Evolutionary conservation across 2,329 filamentous ascomycete species (phyloP).

Genomic region (Aspergillus sp.): DNA sequence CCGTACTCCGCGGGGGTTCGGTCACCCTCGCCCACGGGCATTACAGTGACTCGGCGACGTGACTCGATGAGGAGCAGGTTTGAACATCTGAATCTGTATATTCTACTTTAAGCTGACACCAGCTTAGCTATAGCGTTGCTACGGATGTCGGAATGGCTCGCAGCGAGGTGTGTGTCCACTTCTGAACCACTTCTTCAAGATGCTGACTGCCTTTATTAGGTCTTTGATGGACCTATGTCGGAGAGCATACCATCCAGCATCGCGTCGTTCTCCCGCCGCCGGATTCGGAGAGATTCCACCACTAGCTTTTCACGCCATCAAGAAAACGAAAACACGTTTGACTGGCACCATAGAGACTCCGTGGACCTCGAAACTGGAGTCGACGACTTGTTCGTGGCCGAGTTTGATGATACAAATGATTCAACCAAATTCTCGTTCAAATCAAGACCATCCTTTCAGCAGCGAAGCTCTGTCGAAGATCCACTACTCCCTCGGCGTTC

Average conservation of each 20-base stretch:
- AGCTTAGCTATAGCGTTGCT: slow-evolving; percentile 70
- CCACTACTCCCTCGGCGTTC: slow-evolving; percentile 73
- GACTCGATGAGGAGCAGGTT: slow-evolving; percentile 48
- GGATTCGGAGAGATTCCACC: slow-evolving; percentile 78
- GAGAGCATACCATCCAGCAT: slow-evolving; percentile 95
- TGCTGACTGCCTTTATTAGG: slow-evolving; percentile 43
- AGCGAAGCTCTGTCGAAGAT: slow-evolving; percentile 53
- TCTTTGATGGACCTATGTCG: slow-evolving; percentile 89
- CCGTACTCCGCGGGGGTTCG: slow-evolving; percentile 30
- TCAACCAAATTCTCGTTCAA: slow-evolving; percentile 37
- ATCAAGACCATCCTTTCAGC: slow-evolving; percentile 42
- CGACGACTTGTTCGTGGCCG: slow-evolving; percentile 46
- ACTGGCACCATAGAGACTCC: slow-evolving; percentile 56
- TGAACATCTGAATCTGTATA: slow-evolving; percentile 4
- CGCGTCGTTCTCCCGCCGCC: slow-evolving; percentile 87
- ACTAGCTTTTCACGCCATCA: slow-evolving; percentile 88
- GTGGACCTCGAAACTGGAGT: slow-evolving; percentile 51
- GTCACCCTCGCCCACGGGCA: slow-evolving; percentile 28
- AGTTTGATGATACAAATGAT: slow-evolving; percentile 44
- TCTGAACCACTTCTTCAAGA: background rate
- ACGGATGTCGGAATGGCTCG: slow-evolving; percentile 99
- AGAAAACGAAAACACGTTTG: slow-evolving; percentile 66
- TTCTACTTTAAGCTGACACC: slow-evolving; percentile 25
- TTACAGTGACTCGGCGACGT: slow-evolving; percentile 33
- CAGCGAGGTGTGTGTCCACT: slow-evolving; percentile 69